Base-by-base conservation (phyloP, 2,329 filamentous ascomycete species). In the Penicillium occitanis region DNA sequence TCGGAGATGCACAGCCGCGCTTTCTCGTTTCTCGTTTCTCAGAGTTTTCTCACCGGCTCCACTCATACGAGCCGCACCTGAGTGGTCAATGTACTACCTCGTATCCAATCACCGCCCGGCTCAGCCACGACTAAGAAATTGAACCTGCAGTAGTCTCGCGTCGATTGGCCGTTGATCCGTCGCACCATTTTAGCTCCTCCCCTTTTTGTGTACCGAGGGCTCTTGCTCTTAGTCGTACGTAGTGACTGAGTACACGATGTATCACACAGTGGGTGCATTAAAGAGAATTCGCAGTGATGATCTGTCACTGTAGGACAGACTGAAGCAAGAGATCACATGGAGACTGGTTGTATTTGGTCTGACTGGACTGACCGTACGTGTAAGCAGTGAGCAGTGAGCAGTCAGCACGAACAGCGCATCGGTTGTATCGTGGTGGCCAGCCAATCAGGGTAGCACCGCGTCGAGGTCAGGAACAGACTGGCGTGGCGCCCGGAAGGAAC, bases 71-170 rank as follows among this genome's bases (percentile, higher is more conserved):
- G 46, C n/a, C 46, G 33, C 46, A 7, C n/a, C 48, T 42, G 46
- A 63, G 19, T 63, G 61, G 61, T 17, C 28, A 40, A 19, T 7
- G n/a, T 37, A n/a, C 22, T n/a, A 2, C 13, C 3, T n/a, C 5
- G 10, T 3, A 13, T 13, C 61, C 48, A 63, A 44, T 55, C 61
- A 33, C 3, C 2, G 17, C 33, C 8, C 33, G 3, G n/a, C 8
- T n/a, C 17, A 28, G 50, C 61, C 37, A 57, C 37, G 46, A 13
- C 61, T 55, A 42, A 35, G 10, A 53, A 44, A 19, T 7, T 30
- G 48, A 19, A 63, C 62, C 62, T 64, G 62, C 62, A 64, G 62
- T 48, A 64, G 61, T 58, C 13, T 10, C 10, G 14, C 37, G 10
- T 44, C 22, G 37, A 60, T 42, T 60, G 53, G 53, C 53, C 22